These are phyloP conservation scores for Diplodia corticola DNA, from an alignment of 2,329 filamentous ascomycete species.

Conservation along the genomic window DNA sequence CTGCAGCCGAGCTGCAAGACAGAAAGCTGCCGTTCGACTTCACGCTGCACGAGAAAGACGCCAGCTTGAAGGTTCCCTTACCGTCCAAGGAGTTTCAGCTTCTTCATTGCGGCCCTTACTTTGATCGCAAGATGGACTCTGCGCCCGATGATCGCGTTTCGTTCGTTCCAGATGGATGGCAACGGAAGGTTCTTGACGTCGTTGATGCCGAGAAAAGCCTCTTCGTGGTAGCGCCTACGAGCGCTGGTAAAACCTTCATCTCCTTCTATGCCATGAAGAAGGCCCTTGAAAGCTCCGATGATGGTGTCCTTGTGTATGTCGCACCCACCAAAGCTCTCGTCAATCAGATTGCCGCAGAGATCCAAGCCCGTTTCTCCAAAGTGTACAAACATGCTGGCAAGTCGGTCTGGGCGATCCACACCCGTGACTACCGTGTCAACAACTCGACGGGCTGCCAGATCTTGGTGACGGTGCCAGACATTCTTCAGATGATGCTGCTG, in stretches of 20 bases:
- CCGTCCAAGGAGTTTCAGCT: conserved; percentile 64
- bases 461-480: conserved; percentile 74
- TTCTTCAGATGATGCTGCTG: conserved; percentile 76
- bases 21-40: conserved; percentile 47
- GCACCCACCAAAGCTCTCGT: conserved; percentile 80
- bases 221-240: conserved; percentile 76
- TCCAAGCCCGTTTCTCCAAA: conserved; percentile 74
- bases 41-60: conserved; percentile 29
- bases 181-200: conserved; percentile 69
- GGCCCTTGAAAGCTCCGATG: conserved; percentile 65
- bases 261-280: conserved; percentile 83
- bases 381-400: conserved; percentile 59
- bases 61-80: conserved; percentile 39
- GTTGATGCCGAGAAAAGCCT: conserved; percentile 70
- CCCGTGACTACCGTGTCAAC: conserved; percentile 73
- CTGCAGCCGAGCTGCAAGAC: conserved; percentile 35
- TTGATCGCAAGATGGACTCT: conserved; percentile 73
- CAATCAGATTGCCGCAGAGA: conserved; percentile 79
- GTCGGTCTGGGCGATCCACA: conserved; percentile 78
- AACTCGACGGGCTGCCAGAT: conserved; percentile 72
- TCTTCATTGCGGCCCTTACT: conserved; percentile 67
- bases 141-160: conserved; percentile 66
- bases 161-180: conserved; percentile 77
- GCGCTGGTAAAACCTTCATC: conserved; percentile 80
- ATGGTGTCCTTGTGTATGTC: conserved; percentile 74